These are phyloP conservation scores for Fusarium papillatum DNA, from an alignment of 2,329 filamentous ascomycete species.

Conservation along the genomic window DNA sequence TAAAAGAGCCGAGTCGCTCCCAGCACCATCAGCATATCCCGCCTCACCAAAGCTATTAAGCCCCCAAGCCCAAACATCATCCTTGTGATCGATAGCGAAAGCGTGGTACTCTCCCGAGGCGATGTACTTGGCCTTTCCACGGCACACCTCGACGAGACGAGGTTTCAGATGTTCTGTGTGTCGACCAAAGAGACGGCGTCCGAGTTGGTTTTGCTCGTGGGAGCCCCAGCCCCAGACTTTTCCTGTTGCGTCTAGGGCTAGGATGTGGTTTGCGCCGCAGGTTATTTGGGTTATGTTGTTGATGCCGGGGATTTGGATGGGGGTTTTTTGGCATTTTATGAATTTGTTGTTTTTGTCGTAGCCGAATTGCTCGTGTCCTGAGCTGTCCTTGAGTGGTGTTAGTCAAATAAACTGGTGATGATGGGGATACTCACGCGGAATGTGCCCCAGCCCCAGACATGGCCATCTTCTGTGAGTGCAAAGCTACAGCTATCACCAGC, in stretches of 20 bases:
- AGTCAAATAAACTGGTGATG: neutral
- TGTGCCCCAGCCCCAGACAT: slow-evolving; percentile 83
- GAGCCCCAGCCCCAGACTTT: slow-evolving; percentile 37
- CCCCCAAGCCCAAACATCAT: slow-evolving; percentile 82
- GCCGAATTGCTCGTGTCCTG: slow-evolving; percentile 63
- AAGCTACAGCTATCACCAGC: slow-evolving; percentile 80
- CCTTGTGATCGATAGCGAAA: slow-evolving; percentile 77
- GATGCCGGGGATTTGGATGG: slow-evolving; percentile 65
- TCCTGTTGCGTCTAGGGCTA: slow-evolving; percentile 72
- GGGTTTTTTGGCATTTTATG: slow-evolving; percentile 59
- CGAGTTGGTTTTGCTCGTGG: slow-evolving; percentile 62
- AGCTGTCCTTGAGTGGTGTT: slow-evolving; percentile 28
- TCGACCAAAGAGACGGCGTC: slow-evolving; percentile 63
- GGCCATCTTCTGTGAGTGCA: slow-evolving; percentile 76
- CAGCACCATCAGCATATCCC: slow-evolving; percentile 56
- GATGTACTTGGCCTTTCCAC: slow-evolving; percentile 68
- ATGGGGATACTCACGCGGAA: slow-evolving; percentile 68
- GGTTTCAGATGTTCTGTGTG: slow-evolving; percentile 44
- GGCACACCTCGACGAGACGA: slow-evolving; percentile 9
- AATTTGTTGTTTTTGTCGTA: slow-evolving; percentile 54
- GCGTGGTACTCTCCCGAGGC: slow-evolving; percentile 80
- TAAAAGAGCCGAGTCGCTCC: slow-evolving; percentile 62
- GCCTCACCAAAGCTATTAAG: slow-evolving; percentile 85
- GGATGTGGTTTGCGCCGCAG: slow-evolving; percentile 75
- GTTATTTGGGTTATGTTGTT: slow-evolving; percentile 71